phyloP scores from a whole-genome alignment of 768 basidiomycete genomes.

The Trametes elegans region DNA sequence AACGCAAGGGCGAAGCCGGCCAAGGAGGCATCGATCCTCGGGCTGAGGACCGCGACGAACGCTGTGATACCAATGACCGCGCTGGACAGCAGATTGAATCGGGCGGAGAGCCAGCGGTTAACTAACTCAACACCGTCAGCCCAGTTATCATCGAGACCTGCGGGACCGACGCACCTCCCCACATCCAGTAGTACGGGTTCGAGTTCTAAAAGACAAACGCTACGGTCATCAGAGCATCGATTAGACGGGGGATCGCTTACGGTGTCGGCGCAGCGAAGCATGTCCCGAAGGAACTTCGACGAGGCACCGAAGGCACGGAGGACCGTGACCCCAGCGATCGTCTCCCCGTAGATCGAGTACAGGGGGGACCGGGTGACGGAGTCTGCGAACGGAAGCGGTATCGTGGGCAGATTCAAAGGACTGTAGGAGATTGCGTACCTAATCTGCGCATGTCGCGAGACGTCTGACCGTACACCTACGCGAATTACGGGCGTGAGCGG shows the following conservation, averaged over 20 bases:
- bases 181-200: constrained; percentile 89
- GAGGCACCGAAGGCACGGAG: constrained; percentile 87
- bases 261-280: constrained; percentile 80
- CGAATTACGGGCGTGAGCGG: constrained; percentile 71
- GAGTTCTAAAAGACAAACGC: constrained; percentile 40
- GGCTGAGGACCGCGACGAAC: constrained; percentile 61
- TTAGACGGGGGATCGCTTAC: constrained; percentile 38
- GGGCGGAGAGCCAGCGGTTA: constrained; percentile 86
- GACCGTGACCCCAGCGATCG: constrained; percentile 50
- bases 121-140: constrained; percentile 41
- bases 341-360: constrained; percentile 52
- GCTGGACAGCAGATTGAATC: constrained; percentile 81
- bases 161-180: constrained; percentile 56
- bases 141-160: background rate
- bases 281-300: constrained; percentile 81
- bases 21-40: constrained; percentile 72
- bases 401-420: constrained; percentile 22
- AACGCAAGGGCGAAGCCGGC: constrained; percentile 89
- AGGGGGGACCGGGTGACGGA: constrained; percentile 48
- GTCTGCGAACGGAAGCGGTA: constrained; percentile 26
- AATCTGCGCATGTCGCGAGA: constrained; percentile 82
- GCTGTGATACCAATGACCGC: constrained; percentile 73
- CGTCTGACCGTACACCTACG: constrained; percentile 72
- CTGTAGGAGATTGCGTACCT: constrained; percentile 40
- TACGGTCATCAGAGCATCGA: constrained; percentile 13